Conservation (phyloP, 495 filamentous ascomycete species). For the Penicillium canariense region DNA sequence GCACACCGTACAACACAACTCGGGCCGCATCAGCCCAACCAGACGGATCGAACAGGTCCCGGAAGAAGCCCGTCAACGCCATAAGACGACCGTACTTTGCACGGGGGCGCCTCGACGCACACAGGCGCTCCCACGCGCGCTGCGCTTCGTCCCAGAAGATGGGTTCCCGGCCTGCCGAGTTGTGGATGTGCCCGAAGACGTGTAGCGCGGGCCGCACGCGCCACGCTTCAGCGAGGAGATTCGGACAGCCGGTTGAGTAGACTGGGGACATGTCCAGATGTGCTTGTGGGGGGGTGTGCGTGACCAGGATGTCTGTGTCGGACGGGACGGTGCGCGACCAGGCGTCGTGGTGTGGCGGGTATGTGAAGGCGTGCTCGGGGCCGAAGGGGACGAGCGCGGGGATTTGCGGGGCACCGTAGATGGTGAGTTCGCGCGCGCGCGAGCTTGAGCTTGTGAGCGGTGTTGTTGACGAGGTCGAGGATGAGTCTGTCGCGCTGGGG, state of each 20-base stretch:
- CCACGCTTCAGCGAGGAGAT: constrained; percentile 74
- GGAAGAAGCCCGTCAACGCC: constrained; percentile 42
- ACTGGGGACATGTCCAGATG: constrained; percentile 68
- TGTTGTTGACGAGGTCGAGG: constrained; percentile 4
- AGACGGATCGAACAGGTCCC: constrained; percentile 50
- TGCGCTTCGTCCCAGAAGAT: constrained; percentile 80
- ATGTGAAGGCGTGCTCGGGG: constrained; percentile 65
- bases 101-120: constrained; percentile 32
- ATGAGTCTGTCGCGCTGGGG: constrained; percentile 19
- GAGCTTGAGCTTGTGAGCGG: constrained; percentile 16
- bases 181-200: constrained; percentile 89
- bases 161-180: constrained; percentile 56
- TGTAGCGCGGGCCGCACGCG: constrained; percentile 75
- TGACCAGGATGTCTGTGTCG: constrained; percentile 80
- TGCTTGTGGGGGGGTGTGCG: constrained; percentile 67
- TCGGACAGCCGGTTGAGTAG: constrained; percentile 68
- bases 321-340: constrained; percentile 67
- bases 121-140: constrained; percentile 64
- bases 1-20: constrained; percentile 60
- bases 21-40: constrained; percentile 62
- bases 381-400: constrained; percentile 53
- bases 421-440: constrained; percentile 40
- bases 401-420: constrained; percentile 66
- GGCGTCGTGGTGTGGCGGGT: constrained; percentile 56
- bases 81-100: constrained; percentile 24